phyloP scores from a whole-genome alignment of 1,284 basidiomycete genomes.

The Papiliotrema fonsecae region DNA sequence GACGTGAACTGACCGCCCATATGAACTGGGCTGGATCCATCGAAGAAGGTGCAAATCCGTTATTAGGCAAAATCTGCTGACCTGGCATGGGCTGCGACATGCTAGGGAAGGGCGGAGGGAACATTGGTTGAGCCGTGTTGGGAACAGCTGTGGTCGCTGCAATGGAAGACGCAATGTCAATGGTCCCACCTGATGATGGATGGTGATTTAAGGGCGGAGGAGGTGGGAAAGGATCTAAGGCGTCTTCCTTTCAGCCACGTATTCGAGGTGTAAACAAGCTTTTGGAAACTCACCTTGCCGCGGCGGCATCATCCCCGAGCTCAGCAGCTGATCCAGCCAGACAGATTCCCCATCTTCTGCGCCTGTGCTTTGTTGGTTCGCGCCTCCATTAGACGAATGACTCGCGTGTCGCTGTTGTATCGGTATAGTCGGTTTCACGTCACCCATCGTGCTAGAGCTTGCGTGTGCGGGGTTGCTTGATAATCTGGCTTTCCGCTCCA shows the following conservation, averaged over 20 bases:
- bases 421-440: background rate
- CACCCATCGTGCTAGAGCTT: background rate
- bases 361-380: background rate
- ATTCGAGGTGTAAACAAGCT: too few species aligned
- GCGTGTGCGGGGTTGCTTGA: background rate
- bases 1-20: conserved; percentile 22
- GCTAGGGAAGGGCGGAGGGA: too few species aligned
- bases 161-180: too few species aligned
- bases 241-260: too few species aligned
- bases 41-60: background rate
- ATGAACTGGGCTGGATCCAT: conserved; percentile 28
- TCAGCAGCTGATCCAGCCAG: conserved; percentile 1
- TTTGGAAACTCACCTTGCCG: background rate
- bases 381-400: background rate
- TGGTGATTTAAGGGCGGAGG: too few species aligned
- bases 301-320: background rate
- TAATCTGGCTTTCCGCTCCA: conserved; percentile 8
- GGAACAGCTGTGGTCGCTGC: too few species aligned
- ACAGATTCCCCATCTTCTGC: background rate
- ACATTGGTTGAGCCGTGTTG: too few species aligned
- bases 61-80: background rate
- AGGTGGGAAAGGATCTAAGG: too few species aligned
- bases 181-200: too few species aligned
- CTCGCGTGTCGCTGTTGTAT: too few species aligned
- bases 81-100: background rate